A percentile compares a stretch with the other conserved stretches of the same genome.
These are phyloP conservation scores for Peronospora destructor DNA, from an alignment of 352 stramenopile genomes.

Conservation along the genomic window DNA sequence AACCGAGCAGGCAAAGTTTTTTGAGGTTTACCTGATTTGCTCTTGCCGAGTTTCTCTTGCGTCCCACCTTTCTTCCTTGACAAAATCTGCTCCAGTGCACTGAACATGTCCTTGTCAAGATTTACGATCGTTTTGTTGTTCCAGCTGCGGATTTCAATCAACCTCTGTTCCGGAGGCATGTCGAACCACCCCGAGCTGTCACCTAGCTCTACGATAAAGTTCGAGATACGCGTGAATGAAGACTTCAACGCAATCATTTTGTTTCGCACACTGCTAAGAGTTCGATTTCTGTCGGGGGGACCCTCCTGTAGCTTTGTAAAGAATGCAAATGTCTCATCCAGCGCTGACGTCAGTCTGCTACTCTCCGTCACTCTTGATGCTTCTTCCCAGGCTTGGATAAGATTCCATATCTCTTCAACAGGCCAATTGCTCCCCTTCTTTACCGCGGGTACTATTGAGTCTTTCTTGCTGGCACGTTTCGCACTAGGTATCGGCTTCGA, in stretches of 20 bases:
- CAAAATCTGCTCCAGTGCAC: slow-evolving; percentile 24
- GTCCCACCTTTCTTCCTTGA: slow-evolving; percentile 11
- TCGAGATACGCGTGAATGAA: slow-evolving; percentile 22
- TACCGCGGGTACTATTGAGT: neutral
- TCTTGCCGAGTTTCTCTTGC: slow-evolving; percentile 6
- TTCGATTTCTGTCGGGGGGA: slow-evolving; percentile 14
- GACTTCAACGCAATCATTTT: slow-evolving; percentile 40
- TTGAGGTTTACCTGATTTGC: slow-evolving; percentile 4
- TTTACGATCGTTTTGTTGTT: slow-evolving; percentile 33
- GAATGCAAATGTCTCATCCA: slow-evolving; percentile 20
- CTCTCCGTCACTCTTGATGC: slow-evolving; percentile 7
- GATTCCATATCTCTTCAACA: slow-evolving; percentile 22
- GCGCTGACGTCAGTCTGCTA: slow-evolving; percentile 15
- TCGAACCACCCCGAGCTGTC: slow-evolving; percentile 27
- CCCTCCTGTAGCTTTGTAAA: slow-evolving; percentile 29
- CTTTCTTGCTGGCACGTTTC: slow-evolving; percentile 8
- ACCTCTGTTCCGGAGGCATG: slow-evolving; percentile 19
- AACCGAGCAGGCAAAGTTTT: neutral
- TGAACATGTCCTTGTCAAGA: slow-evolving; percentile 26
- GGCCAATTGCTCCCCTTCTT: slow-evolving; percentile 35
- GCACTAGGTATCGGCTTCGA: slow-evolving; percentile 2
- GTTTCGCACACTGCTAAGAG: slow-evolving; percentile 29
- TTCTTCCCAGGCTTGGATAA: slow-evolving; percentile 32
- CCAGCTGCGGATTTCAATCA: slow-evolving; percentile 24
- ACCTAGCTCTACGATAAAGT: slow-evolving; percentile 21